These are phyloP conservation scores for Phlebiopsis flavidoalba DNA, from an alignment of 768 basidiomycete genomes.

Conservation along the genomic window DNA sequence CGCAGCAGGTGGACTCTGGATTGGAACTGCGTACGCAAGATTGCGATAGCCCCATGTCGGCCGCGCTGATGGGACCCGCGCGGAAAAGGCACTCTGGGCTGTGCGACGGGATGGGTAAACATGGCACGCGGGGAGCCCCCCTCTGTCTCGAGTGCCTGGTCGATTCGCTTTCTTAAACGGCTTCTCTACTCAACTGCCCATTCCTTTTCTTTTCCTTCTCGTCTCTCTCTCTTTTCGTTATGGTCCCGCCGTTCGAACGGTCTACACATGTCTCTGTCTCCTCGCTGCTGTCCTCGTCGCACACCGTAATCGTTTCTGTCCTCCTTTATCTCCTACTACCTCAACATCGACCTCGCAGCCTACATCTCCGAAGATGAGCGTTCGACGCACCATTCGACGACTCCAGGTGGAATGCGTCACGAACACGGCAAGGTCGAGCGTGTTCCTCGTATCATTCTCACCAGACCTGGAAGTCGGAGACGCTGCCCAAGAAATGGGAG, in stretches of 20 bases:
- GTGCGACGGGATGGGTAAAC: constrained; percentile 5
- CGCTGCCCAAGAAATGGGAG: constrained; percentile 78
- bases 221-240: constrained; percentile 21
- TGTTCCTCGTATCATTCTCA: constrained; percentile 91
- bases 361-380: constrained; percentile 78
- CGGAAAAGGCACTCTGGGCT: constrained; percentile 6
- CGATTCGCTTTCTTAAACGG: constrained; percentile 9
- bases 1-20: background rate
- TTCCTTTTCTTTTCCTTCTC: constrained; percentile 14
- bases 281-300: constrained; percentile 77
- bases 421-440: constrained; percentile 60
- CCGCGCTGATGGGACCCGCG: constrained; percentile 5
- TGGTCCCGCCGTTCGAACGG: constrained; percentile 41
- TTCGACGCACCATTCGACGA: constrained; percentile 50
- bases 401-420: constrained; percentile 58
- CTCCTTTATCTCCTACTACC: constrained; percentile 86
- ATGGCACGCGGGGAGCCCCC: background rate
- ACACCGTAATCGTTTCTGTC: constrained; percentile 90
- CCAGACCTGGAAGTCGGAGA: constrained; percentile 97
- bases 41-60: background rate
- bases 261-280: constrained; percentile 44
- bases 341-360: constrained; percentile 71
- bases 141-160: constrained; percentile 5
- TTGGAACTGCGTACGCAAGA: background rate
- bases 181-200: constrained; percentile 5